These are phyloP conservation scores for Lodderomyces theae DNA, from an alignment of 1,139 yeast species.

Conservation along the genomic window DNA sequence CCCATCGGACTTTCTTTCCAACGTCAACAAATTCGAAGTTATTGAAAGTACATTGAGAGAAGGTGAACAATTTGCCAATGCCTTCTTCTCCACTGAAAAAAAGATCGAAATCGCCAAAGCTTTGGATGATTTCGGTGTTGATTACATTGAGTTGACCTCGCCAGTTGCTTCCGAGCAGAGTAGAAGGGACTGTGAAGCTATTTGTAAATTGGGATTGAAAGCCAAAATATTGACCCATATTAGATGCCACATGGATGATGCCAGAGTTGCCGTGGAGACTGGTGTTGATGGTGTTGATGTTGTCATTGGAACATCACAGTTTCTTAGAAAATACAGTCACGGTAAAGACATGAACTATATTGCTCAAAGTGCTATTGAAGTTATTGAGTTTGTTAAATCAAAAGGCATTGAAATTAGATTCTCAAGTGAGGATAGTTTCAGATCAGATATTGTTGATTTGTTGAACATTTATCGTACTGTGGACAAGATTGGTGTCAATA, in stretches of 20 bases:
- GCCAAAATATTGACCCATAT: constrained; percentile 91
- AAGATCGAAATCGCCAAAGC: constrained; percentile 98
- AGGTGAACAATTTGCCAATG: constrained; percentile 98
- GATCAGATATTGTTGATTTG: constrained; percentile 93
- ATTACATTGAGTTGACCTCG: constrained; percentile 93
- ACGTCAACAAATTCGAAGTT: constrained; percentile 84
- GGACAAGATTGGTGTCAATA: constrained; percentile 95
- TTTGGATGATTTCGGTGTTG: constrained; percentile 95
- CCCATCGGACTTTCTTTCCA: constrained; percentile 88
- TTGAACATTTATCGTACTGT: constrained; percentile 95
- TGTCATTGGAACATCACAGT: constrained; percentile 96
- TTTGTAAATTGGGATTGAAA: constrained; percentile 93
- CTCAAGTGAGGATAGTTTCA: constrained; percentile 95
- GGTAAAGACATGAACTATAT: constrained; percentile 99
- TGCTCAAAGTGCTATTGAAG: constrained; percentile 94
- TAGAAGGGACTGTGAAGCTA: constrained; percentile 92
- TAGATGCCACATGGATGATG: constrained; percentile 99
- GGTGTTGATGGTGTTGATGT: constrained; percentile 99
- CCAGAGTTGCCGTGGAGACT: constrained; percentile 92
- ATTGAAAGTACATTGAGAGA: constrained; percentile 96
- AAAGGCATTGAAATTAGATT: constrained; percentile 97
- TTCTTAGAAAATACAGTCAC: constrained; percentile 89
- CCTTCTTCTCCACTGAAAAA: constrained; percentile 91
- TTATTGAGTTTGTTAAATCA: constrained; percentile 94
- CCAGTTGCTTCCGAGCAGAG: constrained; percentile 98